Percentiles rank a stretch among this genome's conserved stretches.
These are phyloP conservation scores for Pyrus hybrid DNA, from an alignment of 331 rosid species.

Conservation along the genomic window DNA sequence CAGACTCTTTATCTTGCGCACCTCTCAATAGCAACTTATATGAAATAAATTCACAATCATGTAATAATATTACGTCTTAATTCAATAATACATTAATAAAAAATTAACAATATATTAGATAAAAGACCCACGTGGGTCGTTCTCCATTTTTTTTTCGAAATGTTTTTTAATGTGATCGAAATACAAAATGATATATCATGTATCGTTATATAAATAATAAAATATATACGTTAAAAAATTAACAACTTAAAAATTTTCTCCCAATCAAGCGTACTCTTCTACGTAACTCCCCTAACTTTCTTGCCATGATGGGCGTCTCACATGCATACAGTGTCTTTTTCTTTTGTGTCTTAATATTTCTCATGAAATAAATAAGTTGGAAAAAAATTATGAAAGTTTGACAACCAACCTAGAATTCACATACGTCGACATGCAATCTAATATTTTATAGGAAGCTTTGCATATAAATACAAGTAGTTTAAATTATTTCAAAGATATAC, in stretches of 20 bases:
- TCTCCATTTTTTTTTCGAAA: accelerated
- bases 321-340: not conserved
- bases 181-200: accelerated
- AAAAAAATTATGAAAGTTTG: too few relatives aligned
- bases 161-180: accelerated
- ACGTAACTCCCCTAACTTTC: not conserved
- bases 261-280: not conserved
- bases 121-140: too few relatives aligned
- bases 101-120: too few relatives aligned
- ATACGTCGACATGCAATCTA: too few relatives aligned
- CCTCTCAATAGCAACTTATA: not conserved
- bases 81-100: too few relatives aligned
- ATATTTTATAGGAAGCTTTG: too few relatives aligned
- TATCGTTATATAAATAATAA: accelerated
- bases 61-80: too few relatives aligned
- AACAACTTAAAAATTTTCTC: not conserved
- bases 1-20: conserved; percentile 28
- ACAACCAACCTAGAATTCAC: not conserved
- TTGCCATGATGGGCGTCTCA: not conserved
- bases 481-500: too few relatives aligned
- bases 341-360: too few relatives aligned
- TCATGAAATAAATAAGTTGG: not conserved
- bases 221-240: accelerated
- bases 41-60: too few relatives aligned
- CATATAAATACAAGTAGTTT: too few relatives aligned